Evolutionary conservation across 2,329 filamentous ascomycete species (phyloP).

Genomic region (Nothophaeocryptopus gaeumannii): DNA sequence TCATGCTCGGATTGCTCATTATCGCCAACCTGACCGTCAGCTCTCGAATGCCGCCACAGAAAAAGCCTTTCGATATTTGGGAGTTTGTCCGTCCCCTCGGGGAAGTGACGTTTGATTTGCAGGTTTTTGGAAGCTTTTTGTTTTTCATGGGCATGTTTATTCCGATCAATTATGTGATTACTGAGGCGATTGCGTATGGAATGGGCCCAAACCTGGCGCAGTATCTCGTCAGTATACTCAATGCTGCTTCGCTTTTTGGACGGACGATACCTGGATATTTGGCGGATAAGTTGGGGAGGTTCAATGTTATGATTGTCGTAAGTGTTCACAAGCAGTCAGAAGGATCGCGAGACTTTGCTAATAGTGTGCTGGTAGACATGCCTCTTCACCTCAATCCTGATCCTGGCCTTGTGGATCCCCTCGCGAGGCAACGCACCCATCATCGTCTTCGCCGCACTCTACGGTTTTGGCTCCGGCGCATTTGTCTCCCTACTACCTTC

Average conservation of each 20-base stretch:
- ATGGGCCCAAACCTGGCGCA: constrained; percentile 49
- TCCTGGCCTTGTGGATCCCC: constrained; percentile 56
- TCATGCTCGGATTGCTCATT: background rate
- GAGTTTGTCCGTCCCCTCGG: constrained; percentile 34
- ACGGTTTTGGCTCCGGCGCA: constrained; percentile 66
- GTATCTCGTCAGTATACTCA: constrained; percentile 65
- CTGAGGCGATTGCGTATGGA: constrained; percentile 47
- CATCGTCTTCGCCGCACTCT: constrained; percentile 64
- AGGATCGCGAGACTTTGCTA: constrained; percentile 32
- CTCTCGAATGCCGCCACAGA: constrained; percentile 44
- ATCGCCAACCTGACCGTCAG: constrained; percentile 15
- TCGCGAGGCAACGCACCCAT: constrained; percentile 54
- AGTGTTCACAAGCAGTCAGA: background rate
- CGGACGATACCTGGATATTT: constrained; percentile 55
- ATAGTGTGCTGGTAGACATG: constrained; percentile 37
- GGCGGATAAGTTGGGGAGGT: constrained; percentile 54
- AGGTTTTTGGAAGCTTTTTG: constrained; percentile 46
- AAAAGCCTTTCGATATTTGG: constrained; percentile 31
- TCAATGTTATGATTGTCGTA: constrained; percentile 51
- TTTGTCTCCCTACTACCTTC: constrained; percentile 63
- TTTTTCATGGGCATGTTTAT: constrained; percentile 62
- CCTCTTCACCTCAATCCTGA: constrained; percentile 45
- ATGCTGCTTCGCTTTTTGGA: constrained; percentile 55
- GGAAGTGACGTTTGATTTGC: constrained; percentile 36
- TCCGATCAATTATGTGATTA: constrained; percentile 52